phyloP scores from a whole-genome alignment of 1,139 yeast species.

The Diutina neorugosa region DNA sequence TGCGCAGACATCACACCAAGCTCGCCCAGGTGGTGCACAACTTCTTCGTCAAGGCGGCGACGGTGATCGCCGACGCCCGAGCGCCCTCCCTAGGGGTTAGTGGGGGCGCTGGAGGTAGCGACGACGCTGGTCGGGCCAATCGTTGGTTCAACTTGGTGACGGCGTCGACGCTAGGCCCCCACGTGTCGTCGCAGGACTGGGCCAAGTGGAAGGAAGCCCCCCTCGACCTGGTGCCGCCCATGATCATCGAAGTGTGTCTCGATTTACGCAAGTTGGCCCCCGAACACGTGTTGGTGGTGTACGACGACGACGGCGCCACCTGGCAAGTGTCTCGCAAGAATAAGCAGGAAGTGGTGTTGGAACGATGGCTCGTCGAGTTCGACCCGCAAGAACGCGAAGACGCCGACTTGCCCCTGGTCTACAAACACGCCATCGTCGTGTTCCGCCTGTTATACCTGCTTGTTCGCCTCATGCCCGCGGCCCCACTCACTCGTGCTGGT shows the following conservation, averaged over 20 bases:
- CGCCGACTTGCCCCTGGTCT: constrained; percentile 50
- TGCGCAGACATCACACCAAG: constrained; percentile 15
- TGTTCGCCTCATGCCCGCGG: constrained; percentile 60
- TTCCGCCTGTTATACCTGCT: constrained; percentile 66
- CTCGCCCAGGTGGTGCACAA: constrained; percentile 42
- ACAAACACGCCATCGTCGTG: constrained; percentile 62
- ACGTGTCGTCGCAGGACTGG: constrained; percentile 35
- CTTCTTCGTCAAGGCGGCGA: constrained; percentile 64
- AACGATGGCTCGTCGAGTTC: constrained; percentile 83
- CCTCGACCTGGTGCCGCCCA: constrained; percentile 39
- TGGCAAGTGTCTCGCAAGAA: constrained; percentile 40
- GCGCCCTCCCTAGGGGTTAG: constrained; percentile 6
- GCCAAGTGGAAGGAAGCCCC: constrained; percentile 38
- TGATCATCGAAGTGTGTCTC: constrained; percentile 74
- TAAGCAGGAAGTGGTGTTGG: constrained; percentile 74
- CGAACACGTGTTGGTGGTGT: constrained; percentile 48
- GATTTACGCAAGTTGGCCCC: constrained; percentile 54
- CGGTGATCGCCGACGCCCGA: constrained; percentile 28
- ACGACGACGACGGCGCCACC: constrained; percentile 38
- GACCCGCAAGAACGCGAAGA: constrained; percentile 29
- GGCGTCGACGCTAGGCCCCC: constrained; percentile 19
- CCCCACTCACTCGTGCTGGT: constrained; percentile 30
- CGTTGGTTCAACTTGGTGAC: constrained; percentile 63
- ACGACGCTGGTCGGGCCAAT: constrained; percentile 14
- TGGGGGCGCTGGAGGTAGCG: constrained; percentile 5